Evolutionary conservation across 352 stramenopile genomes (phyloP).

Genomic region (Plasmopara muralis): DNA sequence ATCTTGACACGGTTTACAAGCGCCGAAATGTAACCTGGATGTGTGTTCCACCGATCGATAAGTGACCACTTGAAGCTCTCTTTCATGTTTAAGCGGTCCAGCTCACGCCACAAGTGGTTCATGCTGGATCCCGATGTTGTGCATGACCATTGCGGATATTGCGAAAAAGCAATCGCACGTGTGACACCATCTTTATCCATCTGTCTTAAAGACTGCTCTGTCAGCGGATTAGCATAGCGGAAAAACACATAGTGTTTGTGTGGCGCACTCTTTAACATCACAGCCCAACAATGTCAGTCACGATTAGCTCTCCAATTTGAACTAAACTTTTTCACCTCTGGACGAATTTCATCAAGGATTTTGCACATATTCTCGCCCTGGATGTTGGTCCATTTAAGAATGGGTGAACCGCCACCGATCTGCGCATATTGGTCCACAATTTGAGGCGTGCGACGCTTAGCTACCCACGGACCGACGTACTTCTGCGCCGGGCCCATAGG

Average conservation of each 20-base stretch:
- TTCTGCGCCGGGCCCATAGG: constrained; percentile 89
- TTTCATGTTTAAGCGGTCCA: constrained; percentile 85
- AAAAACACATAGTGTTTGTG: constrained; percentile 97
- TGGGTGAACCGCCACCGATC: constrained; percentile 97
- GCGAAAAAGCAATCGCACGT: constrained; percentile 94
- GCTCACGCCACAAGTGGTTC: constrained; percentile 83
- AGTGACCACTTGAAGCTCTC: constrained; percentile 79
- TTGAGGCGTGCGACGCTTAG: constrained; percentile 89
- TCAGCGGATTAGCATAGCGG: constrained; percentile 97
- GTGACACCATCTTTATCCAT: constrained; percentile 94
- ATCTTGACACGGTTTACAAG: constrained; percentile 90
- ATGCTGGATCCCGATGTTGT: constrained; percentile 96
- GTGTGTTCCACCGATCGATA: constrained; percentile 91
- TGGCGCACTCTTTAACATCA: constrained; percentile 55
- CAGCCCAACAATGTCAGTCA: too few relatives aligned
- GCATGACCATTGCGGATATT: constrained; percentile 98
- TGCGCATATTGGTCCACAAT: constrained; percentile 93
- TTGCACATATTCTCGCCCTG: constrained; percentile 91
- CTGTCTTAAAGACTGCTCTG: constrained; percentile 92
- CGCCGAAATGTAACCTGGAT: constrained; percentile 93
- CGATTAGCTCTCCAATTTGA: neutral
- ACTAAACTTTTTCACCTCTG: constrained; percentile 39
- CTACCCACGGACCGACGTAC: constrained; percentile 70
- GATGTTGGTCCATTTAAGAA: constrained; percentile 94
- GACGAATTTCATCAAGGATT: constrained; percentile 85